Percentiles rank a stretch among this genome's conserved stretches.
Evolutionary conservation across 108 stramenopile species (phyloP).

Genomic region (Tribonema minus): DNA sequence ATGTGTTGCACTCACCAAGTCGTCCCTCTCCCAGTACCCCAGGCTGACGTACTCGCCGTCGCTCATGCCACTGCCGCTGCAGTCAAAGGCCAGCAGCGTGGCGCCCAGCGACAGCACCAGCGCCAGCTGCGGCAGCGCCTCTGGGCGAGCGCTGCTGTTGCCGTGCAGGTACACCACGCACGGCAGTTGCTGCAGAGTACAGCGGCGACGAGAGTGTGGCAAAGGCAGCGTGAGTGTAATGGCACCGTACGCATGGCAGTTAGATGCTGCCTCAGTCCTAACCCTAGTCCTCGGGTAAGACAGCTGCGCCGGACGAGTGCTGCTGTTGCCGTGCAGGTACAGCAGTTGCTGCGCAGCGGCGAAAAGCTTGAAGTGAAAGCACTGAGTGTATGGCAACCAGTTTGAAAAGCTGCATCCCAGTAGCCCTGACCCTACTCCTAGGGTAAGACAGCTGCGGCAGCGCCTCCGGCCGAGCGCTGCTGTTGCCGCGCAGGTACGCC

Average conservation of each 20-base stretch:
- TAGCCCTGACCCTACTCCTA: too few relatives aligned
- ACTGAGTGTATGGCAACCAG: too few relatives aligned
- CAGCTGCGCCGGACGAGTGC: constrained; percentile 67
- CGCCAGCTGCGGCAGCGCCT: constrained; percentile 78
- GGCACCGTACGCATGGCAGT: too few relatives aligned
- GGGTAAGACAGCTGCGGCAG: constrained; percentile 76
- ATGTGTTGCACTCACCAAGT: too few relatives aligned
- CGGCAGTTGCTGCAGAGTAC: constrained; percentile 28
- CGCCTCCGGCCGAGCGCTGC: constrained; percentile 67
- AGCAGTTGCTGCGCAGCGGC: constrained; percentile 35
- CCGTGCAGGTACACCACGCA: too few relatives aligned
- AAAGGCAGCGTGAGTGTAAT: too few relatives aligned
- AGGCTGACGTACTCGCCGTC: constrained; percentile 94
- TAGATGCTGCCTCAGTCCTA: too few relatives aligned
- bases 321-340: constrained; percentile 39
- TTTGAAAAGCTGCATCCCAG: too few relatives aligned
- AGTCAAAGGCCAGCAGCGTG: constrained; percentile 92
- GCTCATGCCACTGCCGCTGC: constrained; percentile 89
- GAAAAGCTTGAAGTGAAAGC: too few relatives aligned
- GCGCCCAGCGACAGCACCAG: constrained; percentile 81
- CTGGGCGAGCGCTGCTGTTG: constrained; percentile 54
- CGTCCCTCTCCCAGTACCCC: constrained; percentile 94
- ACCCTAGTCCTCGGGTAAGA: too few relatives aligned
- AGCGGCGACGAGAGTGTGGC: too few relatives aligned
- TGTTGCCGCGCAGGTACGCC: too few relatives aligned